Evolutionary conservation across 176 grass and related monocot species (phyloP), one percentile per base, ranked within the genome.

Genomic region (Lolium rigidum): DNA sequence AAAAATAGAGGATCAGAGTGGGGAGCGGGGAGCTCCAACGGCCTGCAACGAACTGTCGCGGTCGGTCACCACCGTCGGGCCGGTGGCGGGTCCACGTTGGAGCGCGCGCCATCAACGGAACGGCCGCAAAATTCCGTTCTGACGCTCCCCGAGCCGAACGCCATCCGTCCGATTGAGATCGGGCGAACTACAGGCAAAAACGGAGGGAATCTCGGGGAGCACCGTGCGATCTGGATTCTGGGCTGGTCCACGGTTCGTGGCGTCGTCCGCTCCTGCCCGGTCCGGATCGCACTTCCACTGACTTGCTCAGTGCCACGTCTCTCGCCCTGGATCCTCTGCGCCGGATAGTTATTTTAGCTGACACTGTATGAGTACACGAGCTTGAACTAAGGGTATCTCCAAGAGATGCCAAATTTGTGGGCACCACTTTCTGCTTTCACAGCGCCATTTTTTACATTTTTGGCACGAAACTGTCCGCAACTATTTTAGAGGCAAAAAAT

Each of bases 181-280:
- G 31, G 0, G 50, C 82, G 82, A 5, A n/a, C n/a, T n/a, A n/a
- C n/a, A n/a, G n/a, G n/a, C n/a, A n/a, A n/a, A n/a, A n/a, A n/a
- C n/a, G n/a, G 82, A 62, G 67, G 4, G 81, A 83, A 84, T 75
- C 70, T 62, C 41, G 24, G 80, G 54, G 55, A 62, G 39, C 10
- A 0, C 16, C 9, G 64, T 11, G 64, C 16, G 65, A 24, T 21
- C 63, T 16, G 31, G 31, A 35, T 35, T 35, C 31, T 35, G 10
- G 21, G 71, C 13, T 74, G 71, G 54, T 47, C 78, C 21, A 59
- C 59, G 24, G 59, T 46, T 41, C 20, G 26, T 24, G 66, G 68
- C 54, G 52, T 74, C 68, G 51, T 39, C 12, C 4, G 8, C 77
- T 0, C 4, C 67, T 31, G 48, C 18, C 47, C 10, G 37, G 21